A percentile compares a stretch with the other conserved stretches of the same genome.
These are phyloP conservation scores for Sugiyamaella qingdaonensis DNA, from an alignment of 805 yeast species.

Conservation along the genomic window DNA sequence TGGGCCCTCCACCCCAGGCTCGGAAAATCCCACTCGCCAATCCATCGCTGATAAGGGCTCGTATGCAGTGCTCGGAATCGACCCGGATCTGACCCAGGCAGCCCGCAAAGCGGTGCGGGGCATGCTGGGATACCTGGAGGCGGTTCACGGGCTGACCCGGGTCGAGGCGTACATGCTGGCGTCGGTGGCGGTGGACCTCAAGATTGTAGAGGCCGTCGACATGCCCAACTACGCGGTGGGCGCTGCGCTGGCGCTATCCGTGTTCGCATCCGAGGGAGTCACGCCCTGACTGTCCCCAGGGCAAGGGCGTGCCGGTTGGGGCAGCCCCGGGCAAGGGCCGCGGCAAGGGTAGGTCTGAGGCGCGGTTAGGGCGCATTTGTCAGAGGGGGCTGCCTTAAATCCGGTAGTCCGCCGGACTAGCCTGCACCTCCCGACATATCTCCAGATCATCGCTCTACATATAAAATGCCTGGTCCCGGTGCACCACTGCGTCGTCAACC, in stretches of 20 bases:
- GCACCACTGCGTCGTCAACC: background rate
- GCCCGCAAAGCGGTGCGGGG: constrained; percentile 10
- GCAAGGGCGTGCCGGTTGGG: background rate
- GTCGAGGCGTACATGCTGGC: constrained; percentile 14
- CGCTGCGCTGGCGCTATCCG: constrained; percentile 10
- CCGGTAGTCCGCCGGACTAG: constrained; percentile 5
- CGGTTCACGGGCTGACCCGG: constrained; percentile 3
- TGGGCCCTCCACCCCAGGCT: background rate
- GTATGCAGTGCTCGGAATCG: constrained; percentile 12
- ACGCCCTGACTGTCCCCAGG: no score
- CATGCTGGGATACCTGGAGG: constrained; percentile 9
- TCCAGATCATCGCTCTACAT: background rate
- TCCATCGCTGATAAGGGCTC: constrained; percentile 11
- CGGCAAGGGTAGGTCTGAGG: background rate
- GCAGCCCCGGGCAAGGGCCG: background rate
- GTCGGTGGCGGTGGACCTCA: constrained; percentile 14
- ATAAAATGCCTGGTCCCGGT: background rate
- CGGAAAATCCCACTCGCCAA: background rate
- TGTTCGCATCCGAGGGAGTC: constrained; percentile 5
- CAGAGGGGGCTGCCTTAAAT: background rate
- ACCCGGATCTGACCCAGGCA: constrained; percentile 11
- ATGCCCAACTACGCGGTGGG: constrained; percentile 16
- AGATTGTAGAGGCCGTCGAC: constrained; percentile 15
- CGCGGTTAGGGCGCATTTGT: background rate
- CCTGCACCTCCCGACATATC: background rate